Base-by-base conservation (phyloP, 2,329 filamentous ascomycete species). In the Colletotrichum liriopes region DNA sequence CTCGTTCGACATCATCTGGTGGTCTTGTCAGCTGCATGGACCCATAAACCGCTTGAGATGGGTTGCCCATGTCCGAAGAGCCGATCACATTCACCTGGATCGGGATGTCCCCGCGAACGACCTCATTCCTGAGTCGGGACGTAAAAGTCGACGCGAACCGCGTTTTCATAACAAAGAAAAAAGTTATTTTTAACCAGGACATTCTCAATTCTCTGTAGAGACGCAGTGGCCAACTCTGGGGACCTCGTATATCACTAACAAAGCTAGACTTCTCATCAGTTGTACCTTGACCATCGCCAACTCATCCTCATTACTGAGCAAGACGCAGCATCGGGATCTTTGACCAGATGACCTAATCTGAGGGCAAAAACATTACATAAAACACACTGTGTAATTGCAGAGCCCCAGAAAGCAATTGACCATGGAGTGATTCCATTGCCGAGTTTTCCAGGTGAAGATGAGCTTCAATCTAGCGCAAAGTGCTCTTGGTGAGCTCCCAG, bases 71-170 rank as follows among this genome's bases (percentile, higher is more conserved):
- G 49, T 45, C 16, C 16, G 32, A 41, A n/a, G 41, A 37, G 58
- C 26, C 8, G 51, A 45, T 60, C 32, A 39, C 58, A 20, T 63
- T 45, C 37, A 20, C n/a, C 35, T 23, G n/a, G 39, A 47, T 68
- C 20, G 49, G 65, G 65, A 61, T 63, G 56, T 54, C 49, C 49
- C 58, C 39, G 51, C 65, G 39, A 55, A 49, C n/a, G 41, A 62
- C 39, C 47, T 39, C 58, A 49, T 68, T 68, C 59, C 65, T 56
- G 58, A 55, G 32, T 56, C 58, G 14, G 18, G 49, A 29, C 39
- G 39, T 29, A 47, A 26, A 45, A 9, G 32, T n/a, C n/a, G 18
- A n/a, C 41, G 58, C 58, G 58, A 47, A 18, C n/a, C 58, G 65
- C 39, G 45, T 9, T 26, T 26, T 11, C 32, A 23, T n/a, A 58